phyloP scores from a whole-genome alignment of 768 basidiomycete genomes.

The Pisolithus marmoratus region DNA sequence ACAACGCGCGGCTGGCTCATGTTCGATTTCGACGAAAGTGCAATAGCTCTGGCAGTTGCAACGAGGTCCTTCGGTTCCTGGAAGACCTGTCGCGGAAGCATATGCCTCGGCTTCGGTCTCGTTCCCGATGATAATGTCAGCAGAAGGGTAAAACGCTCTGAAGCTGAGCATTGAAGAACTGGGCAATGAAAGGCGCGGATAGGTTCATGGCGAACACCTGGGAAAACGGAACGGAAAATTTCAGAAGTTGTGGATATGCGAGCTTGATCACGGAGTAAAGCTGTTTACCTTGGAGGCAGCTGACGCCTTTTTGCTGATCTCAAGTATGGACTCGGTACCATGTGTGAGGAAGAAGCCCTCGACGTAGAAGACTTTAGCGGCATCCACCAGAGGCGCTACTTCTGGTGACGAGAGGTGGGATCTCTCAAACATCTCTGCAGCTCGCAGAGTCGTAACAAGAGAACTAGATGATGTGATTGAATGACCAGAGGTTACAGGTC shows the following conservation, averaged over 20 bases:
- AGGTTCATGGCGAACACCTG: conserved; percentile 90
- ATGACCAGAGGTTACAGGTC: neutral
- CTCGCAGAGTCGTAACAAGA: conserved; percentile 84
- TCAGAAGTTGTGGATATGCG: neutral
- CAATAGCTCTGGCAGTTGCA: conserved; percentile 69
- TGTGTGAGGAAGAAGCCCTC: conserved; percentile 98
- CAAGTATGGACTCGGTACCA: conserved; percentile 64
- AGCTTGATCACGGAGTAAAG: neutral
- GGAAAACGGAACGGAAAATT: neutral
- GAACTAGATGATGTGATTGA: conserved; percentile 46
- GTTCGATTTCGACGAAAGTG: conserved; percentile 72
- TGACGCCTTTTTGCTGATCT: conserved; percentile 75
- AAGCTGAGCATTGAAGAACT: conserved; percentile 85
- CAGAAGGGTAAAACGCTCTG: conserved; percentile 75
- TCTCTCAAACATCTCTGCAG: conserved; percentile 84
- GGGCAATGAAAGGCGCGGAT: conserved; percentile 94
- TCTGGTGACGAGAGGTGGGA: conserved; percentile 71
- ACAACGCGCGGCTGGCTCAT: conserved; percentile 71
- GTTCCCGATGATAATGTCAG: conserved; percentile 94
- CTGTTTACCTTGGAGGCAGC: conserved; percentile 60
- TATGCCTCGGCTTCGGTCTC: conserved; percentile 91
- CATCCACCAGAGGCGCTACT: conserved; percentile 71
- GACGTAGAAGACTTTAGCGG: conserved; percentile 86
- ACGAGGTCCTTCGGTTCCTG: conserved; percentile 61
- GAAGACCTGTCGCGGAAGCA: conserved; percentile 65